Percentiles rank a stretch among this genome's conserved stretches.
Evolutionary conservation across 73 alveolate genomes (phyloP).

Genomic region (Chromera velia): DNA sequence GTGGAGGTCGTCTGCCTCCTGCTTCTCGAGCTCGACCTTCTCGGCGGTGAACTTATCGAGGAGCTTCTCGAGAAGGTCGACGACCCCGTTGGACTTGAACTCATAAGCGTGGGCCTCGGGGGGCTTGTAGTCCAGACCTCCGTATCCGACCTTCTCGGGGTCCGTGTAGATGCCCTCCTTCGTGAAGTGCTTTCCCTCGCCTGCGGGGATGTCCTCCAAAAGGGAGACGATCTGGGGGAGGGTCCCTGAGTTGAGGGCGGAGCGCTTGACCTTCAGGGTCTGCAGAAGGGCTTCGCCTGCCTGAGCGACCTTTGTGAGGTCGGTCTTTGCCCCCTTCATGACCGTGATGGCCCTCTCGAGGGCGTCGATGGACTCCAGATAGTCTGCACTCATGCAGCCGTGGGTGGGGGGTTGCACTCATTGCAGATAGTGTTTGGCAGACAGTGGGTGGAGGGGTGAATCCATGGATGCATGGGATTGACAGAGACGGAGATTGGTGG

Average conservation of each 20-base stretch:
- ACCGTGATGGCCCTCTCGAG: conserved; percentile 19
- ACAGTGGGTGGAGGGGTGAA: no score
- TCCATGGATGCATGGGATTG: no score
- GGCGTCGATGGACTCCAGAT: conserved; percentile 38
- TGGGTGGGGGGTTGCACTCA: no score
- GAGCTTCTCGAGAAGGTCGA: conserved; percentile 5
- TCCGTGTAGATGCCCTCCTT: no score
- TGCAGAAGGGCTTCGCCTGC: neutral
- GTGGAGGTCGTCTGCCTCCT: neutral
- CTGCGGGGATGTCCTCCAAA: no score
- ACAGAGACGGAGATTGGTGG: no score
- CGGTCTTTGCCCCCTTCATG: conserved; percentile 12
- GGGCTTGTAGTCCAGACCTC: neutral
- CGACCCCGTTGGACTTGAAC: conserved; percentile 25
- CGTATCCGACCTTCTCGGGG: no score
- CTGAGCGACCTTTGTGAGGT: neutral
- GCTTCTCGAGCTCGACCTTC: neutral
- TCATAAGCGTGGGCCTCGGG: conserved; percentile 20
- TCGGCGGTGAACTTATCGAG: neutral
- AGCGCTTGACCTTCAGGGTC: neutral
- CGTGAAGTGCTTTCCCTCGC: no score
- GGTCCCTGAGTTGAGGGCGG: conserved; percentile 3
- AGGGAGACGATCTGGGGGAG: neutral
- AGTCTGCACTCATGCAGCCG: conserved; percentile 12
- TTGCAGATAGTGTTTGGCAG: no score